Percentiles rank a stretch among this genome's conserved stretches.
These are phyloP conservation scores for Pulveroboletus sp. DNA, from an alignment of 1,284 basidiomycete species.

Conservation along the genomic window DNA sequence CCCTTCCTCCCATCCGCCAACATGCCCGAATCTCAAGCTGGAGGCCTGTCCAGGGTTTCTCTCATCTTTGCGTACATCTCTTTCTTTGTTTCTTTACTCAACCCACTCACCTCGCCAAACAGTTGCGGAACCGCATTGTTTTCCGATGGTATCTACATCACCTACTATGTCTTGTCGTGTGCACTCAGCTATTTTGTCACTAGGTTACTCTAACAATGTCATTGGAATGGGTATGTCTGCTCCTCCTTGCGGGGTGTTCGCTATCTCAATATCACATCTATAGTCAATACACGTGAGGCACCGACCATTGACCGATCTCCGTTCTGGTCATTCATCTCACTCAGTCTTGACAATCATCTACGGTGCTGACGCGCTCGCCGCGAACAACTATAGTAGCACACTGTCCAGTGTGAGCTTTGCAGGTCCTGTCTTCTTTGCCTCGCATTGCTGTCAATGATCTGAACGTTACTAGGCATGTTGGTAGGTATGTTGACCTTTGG, in stretches of 20 bases:
- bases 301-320: background rate
- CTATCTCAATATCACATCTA: slow-evolving; percentile 7
- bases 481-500: slow-evolving; percentile 80
- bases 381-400: slow-evolving; percentile 58
- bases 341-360: slow-evolving; percentile 68
- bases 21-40: slow-evolving; percentile 20
- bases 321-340: background rate
- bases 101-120: background rate
- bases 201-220: slow-evolving; percentile 81
- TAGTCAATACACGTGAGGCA: slow-evolving; percentile 56
- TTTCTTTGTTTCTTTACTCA: background rate
- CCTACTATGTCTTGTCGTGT: background rate
- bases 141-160: slow-evolving; percentile 66
- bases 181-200: slow-evolving; percentile 1
- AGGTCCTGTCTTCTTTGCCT: slow-evolving; percentile 41
- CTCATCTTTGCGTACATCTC: slow-evolving; percentile 74
- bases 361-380: slow-evolving; percentile 49
- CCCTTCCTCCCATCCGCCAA: background rate
- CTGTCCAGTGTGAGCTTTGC: slow-evolving; percentile 75
- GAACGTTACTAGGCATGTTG: slow-evolving; percentile 49
- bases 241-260: background rate
- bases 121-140: slow-evolving; percentile 86
- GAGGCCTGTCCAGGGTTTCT: slow-evolving; percentile 54
- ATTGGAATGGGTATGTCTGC: slow-evolving; percentile 67
- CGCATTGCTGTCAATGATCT: slow-evolving; percentile 1